Conservation (phyloP, 176 grass and related monocot species). For the Otatea glauca region DNA sequence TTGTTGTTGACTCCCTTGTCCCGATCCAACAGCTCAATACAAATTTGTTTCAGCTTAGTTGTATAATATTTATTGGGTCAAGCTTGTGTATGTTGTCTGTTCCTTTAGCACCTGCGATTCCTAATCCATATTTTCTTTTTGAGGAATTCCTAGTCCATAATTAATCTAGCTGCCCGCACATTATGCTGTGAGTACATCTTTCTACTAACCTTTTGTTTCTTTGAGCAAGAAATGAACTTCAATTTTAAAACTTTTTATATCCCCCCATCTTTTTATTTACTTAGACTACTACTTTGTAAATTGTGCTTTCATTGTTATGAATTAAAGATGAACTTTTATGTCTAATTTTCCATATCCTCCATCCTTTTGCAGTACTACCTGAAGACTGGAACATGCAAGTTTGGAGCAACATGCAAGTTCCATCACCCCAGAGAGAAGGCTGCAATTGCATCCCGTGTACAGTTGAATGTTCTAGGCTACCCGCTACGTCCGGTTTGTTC, state of each 20-base stretch:
- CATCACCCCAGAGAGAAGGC: conserved; percentile 81
- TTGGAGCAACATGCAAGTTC: conserved; percentile 84
- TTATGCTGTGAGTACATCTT: not conserved
- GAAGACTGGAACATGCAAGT: conserved; percentile 86
- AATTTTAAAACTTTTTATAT: not conserved
- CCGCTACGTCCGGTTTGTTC: conserved; percentile 70
- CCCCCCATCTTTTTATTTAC: conserved; percentile 33
- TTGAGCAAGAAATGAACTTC: not conserved
- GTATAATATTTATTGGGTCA: not conserved
- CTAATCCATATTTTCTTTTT: not conserved
- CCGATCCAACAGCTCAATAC: not conserved
- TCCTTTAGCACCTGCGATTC: not conserved
- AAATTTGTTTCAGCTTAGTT: conserved; percentile 4
- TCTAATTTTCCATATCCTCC: conserved; percentile 1
- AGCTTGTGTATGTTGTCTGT: not conserved
- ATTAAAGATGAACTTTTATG: conserved; percentile 2
- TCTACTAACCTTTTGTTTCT: not conserved
- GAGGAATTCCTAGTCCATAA: not conserved
- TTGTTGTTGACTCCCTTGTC: not conserved
- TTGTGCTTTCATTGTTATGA: not conserved
- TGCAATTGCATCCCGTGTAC: conserved; percentile 57
- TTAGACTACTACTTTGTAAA: conserved; percentile 13
- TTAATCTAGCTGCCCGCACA: not conserved
- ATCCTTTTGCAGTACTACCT: conserved; percentile 68
- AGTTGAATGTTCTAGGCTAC: conserved; percentile 76